Conservation (phyloP, 2,329 filamentous ascomycete species). For the Pyrenophora graminea region DNA sequence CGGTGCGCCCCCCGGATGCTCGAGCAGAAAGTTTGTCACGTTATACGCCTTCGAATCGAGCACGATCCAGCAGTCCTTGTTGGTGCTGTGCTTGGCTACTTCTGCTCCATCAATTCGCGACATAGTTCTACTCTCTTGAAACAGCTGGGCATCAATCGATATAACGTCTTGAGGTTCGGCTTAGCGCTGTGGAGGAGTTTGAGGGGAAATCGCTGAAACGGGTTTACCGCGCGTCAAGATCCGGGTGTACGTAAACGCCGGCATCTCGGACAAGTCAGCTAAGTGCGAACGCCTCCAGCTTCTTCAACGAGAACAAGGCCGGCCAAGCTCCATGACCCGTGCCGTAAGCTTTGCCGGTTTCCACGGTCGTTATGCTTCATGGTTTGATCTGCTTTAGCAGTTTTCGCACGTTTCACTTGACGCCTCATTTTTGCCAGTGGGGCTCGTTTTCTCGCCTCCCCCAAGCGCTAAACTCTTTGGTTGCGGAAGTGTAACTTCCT, state of each 20-base stretch:
- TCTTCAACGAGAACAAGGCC: not conserved
- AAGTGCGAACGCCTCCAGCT: not conserved
- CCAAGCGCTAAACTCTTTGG: too few relatives aligned
- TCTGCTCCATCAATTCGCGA: slow-evolving; percentile 38
- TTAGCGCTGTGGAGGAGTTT: slow-evolving; percentile 28
- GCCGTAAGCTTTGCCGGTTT: too few relatives aligned
- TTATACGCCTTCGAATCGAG: slow-evolving; percentile 70
- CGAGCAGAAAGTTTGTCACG: slow-evolving; percentile 64
- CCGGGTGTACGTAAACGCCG: slow-evolving; percentile 21
- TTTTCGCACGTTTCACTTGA: too few relatives aligned
- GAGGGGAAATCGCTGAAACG: slow-evolving; percentile 27
- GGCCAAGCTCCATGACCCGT: too few relatives aligned
- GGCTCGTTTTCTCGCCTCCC: too few relatives aligned
- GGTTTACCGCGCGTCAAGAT: slow-evolving; percentile 16
- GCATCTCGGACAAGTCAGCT: slow-evolving; percentile 9
- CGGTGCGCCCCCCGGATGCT: slow-evolving; percentile 65
- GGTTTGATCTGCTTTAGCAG: too few relatives aligned
- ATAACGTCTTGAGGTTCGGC: slow-evolving; percentile 11
- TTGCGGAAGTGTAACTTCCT: too few relatives aligned
- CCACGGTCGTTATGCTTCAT: too few relatives aligned
- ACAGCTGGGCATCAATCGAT: not conserved
- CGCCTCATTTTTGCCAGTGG: too few relatives aligned
- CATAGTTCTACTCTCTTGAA: slow-evolving; percentile 19
- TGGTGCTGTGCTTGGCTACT: slow-evolving; percentile 40
- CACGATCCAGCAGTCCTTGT: slow-evolving; percentile 64